Base-by-base conservation (phyloP, 2,329 filamentous ascomycete genomes). In the Verticillium longisporum region DNA sequence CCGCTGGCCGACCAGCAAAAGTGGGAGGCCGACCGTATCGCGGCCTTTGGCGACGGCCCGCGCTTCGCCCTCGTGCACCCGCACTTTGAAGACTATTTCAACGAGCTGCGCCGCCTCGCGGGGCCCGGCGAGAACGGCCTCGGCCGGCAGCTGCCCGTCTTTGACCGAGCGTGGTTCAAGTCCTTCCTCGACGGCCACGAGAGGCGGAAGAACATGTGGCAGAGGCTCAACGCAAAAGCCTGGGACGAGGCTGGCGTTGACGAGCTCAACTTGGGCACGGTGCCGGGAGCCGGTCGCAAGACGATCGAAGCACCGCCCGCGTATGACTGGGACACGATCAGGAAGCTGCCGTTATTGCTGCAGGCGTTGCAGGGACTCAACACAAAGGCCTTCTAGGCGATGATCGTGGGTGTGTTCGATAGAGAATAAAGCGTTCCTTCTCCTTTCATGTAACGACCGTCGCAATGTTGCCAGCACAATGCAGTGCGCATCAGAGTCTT, bases 61-160 rank as follows among this genome's bases (percentile, higher is more conserved):
- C 77, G 74, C 2, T 89, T 89, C 64, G 77, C 79, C 0, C 74
- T 84, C 1, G 71, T 89, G 10, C 82, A 80, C 62, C 86, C 86
- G 0, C 80, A 88, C 34, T 88, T 89, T 67, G 81, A 86, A 64
- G 79, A 83, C 14, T 89, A 89, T 67, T 89, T 89, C 65, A 84
- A 89, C 69, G 74, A 73, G 1, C 63, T 87, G 15, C 75, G 84
- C 34, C 64, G 62, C 18, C 64, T 86, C 31, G 80, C 83, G 1
- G 82, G 83, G 0, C 74, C 75, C 0, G 70, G 71, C 33, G 65
- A 73, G 1, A 45, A 60, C 21, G 79, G 75, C 0, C 70, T 75
- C 18, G 82, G 82, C 1, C 74, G 82, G 53, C 68, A 67, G 60
- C 65, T 82, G 61, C 79, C 81, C 1, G 70, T 64, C 60, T 85